phyloP scores from a whole-genome alignment of 1,284 basidiomycete genomes.

The Pulveroboletus sp. region DNA sequence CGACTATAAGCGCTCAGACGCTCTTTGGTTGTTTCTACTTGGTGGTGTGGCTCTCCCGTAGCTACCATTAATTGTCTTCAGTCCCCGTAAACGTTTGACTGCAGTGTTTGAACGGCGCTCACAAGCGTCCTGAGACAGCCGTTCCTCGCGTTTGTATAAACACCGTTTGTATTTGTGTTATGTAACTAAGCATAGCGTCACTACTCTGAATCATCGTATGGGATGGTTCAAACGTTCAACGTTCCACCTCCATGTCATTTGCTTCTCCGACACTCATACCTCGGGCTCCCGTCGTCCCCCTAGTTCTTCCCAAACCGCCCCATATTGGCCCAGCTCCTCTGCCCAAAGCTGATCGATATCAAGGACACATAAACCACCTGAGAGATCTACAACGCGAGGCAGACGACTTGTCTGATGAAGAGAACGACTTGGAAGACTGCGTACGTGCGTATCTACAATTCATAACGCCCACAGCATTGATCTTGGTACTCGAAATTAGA shows the following conservation, averaged over 20 bases:
- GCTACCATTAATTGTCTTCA: neutral
- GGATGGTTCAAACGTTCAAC: no score
- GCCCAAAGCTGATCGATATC: conserved; percentile 47
- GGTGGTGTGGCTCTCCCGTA: conserved; percentile 24
- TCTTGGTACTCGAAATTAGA: conserved; percentile 42
- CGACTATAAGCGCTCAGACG: conserved; percentile 83
- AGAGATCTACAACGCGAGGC: conserved; percentile 77
- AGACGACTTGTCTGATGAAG: conserved; percentile 84
- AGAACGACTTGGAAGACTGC: conserved; percentile 73
- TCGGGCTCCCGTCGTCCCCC: conserved; percentile 58
- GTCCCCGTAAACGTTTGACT: neutral
- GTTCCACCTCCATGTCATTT: conserved; percentile 48
- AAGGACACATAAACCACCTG: conserved; percentile 56
- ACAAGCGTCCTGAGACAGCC: no score
- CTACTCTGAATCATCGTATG: no score
- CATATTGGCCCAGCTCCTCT: conserved; percentile 66
- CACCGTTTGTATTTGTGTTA: no score
- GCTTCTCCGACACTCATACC: conserved; percentile 70
- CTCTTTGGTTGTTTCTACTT: conserved; percentile 84
- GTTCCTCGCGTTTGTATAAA: no score
- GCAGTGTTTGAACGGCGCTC: neutral
- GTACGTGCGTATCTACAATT: conserved; percentile 47
- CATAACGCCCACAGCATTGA: neutral
- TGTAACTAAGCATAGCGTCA: no score
- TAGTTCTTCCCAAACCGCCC: conserved; percentile 64